Conservation (phyloP, 2,329 filamentous ascomycete genomes). For the Trichoderma sp. region DNA sequence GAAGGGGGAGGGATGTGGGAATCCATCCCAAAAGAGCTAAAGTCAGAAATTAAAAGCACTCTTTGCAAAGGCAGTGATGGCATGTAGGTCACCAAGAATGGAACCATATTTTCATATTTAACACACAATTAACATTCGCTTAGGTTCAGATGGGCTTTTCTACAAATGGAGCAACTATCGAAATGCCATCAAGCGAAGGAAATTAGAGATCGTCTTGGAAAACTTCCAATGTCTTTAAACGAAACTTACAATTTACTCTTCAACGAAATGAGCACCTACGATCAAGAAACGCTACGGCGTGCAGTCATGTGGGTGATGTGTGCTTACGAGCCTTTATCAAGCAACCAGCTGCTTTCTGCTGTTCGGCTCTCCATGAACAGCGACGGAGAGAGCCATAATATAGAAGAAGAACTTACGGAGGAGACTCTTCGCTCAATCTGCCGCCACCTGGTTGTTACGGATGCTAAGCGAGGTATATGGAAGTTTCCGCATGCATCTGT, state of each 20-base stretch:
- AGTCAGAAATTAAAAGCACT: background rate
- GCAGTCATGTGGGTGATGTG: conserved; percentile 4
- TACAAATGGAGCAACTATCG: conserved; percentile 3
- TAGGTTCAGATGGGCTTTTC: conserved; percentile 12
- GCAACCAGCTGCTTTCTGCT: background rate
- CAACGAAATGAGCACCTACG: background rate
- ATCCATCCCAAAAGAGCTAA: background rate
- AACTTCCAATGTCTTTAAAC: conserved; percentile 8
- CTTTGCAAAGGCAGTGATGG: background rate
- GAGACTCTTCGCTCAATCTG: background rate
- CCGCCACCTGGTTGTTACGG: background rate
- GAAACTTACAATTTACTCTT: background rate
- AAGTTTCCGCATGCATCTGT: conserved; percentile 8
- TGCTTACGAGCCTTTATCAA: background rate
- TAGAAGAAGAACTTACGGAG: background rate
- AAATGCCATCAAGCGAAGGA: background rate
- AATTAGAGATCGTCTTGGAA: background rate
- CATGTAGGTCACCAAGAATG: background rate
- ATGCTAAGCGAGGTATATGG: background rate
- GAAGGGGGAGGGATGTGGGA: background rate
- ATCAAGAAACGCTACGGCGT: background rate
- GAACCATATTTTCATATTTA: background rate
- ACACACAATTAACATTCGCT: background rate
- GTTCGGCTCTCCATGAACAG: background rate
- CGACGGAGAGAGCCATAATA: background rate